These are phyloP conservation scores for Petasospora fabianii DNA, from an alignment of 1,139 yeast genomes.

Conservation along the genomic window DNA sequence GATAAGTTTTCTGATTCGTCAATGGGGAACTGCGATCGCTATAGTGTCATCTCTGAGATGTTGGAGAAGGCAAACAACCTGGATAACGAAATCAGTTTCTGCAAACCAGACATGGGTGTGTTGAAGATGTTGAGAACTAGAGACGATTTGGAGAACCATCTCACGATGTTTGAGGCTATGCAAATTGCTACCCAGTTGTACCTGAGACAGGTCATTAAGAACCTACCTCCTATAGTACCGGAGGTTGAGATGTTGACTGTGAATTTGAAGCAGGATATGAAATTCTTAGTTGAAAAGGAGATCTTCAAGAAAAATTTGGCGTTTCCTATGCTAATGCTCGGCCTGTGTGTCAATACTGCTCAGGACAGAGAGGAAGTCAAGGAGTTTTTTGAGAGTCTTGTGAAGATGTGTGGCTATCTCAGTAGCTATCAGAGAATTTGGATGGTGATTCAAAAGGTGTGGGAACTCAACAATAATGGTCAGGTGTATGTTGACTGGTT, in stretches of 20 bases:
- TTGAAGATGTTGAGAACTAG: slow-evolving; percentile 13
- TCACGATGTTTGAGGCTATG: slow-evolving; percentile 27
- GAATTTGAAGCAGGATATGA: slow-evolving; percentile 22
- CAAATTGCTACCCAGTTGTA: slow-evolving; percentile 26
- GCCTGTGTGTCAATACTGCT: slow-evolving; percentile 21
- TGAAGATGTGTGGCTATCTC: slow-evolving; percentile 24
- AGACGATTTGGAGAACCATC: slow-evolving; percentile 24
- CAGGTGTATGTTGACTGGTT: slow-evolving; percentile 28
- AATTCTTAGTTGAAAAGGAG: slow-evolving; percentile 15
- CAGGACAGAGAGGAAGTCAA: slow-evolving; percentile 20
- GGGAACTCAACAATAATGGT: slow-evolving; percentile 27
- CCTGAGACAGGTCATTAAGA: slow-evolving; percentile 25
- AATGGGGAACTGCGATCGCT: slow-evolving; percentile 13
- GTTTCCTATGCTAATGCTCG: slow-evolving; percentile 27
- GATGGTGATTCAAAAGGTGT: slow-evolving; percentile 25
- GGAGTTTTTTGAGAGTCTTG: slow-evolving; percentile 16
- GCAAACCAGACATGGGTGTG: slow-evolving; percentile 19
- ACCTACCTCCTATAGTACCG: slow-evolving; percentile 27
- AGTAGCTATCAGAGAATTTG: slow-evolving; percentile 24
- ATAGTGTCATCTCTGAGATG: slow-evolving; percentile 17
- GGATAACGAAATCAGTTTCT: slow-evolving; percentile 19
- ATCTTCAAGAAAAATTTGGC: slow-evolving; percentile 22
- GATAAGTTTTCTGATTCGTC: slow-evolving; percentile 4
- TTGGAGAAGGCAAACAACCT: slow-evolving; percentile 20
- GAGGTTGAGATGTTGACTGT: slow-evolving; percentile 25